Evolutionary conservation across 192 early-diverging fungal genomes (phyloP), one percentile per base, ranked within the genome.

Genomic region (Powellomyces hirtus): DNA sequence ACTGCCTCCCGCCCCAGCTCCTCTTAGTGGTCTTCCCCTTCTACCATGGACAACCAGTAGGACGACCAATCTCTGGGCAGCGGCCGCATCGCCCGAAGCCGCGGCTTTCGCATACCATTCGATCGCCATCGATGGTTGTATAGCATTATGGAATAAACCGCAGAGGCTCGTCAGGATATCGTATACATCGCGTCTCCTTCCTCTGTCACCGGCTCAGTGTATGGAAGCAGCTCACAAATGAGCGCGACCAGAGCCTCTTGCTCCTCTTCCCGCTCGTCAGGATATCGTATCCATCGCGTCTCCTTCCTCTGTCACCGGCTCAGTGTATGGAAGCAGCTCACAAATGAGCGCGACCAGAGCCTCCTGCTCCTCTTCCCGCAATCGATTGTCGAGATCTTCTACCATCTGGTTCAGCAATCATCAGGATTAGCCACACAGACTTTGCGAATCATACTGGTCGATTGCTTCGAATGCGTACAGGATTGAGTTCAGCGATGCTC

Each of bases 311-410:
- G 36, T 71, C 50, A 75, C 80, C 14, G 71, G 61, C 11, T 63
- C 74, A 11, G 68, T 59, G 55, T 81, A 64, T n/a, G 88, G 87
- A 52, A 90, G 71, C 16, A 73, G 46, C 27, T 67, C 57, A 5
- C 33, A n/a, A 20, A 90, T 76, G 26, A 86, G 68, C 14, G 63
- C 68, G 14, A 88, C 31, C 45, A 90, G 66, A 0, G 78, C 65
- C 4, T 85, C 82, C 36, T 88, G 72, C 8, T 83, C 74, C 0
- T 84, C 83, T 27, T 73, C 65, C 4, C 33, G 44, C 61, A 90
- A 87, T 31, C 91, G 85, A 46, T 88, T 84, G 20, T 83, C 86
- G 61, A 85, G 88, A 63, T 90, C 88, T 66, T 92, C 91, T 56
- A 90, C 84, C 8, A 90, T 55, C 86, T 86, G 75, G n/a, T 40